Conservation (phyloP, 2,329 filamentous ascomycete genomes). For the Aspergillus clavatus region DNA sequence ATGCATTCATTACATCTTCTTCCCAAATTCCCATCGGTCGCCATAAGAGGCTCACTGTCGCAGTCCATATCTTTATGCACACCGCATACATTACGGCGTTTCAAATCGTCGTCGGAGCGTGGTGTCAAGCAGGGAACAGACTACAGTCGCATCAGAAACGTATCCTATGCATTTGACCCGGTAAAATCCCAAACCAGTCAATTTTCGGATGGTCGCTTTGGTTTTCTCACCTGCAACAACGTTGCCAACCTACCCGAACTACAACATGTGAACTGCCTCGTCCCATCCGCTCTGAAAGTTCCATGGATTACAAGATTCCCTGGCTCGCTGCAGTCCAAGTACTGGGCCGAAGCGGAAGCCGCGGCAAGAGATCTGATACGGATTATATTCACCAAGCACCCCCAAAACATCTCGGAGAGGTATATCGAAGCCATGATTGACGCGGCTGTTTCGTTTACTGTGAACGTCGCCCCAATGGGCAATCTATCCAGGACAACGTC, state of each 20-base stretch:
- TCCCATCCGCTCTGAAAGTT: constrained; percentile 3
- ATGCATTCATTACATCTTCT: no score
- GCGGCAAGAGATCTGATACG: constrained; percentile 2
- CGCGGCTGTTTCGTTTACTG: constrained; percentile 6
- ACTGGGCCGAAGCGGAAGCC: constrained; percentile 11
- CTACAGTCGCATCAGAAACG: background rate
- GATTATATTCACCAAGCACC: background rate
- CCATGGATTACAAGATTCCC: constrained; percentile 12
- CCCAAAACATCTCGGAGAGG: background rate
- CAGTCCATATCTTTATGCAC: background rate
- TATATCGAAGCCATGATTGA: constrained; percentile 7
- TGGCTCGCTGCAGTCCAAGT: constrained; percentile 9
- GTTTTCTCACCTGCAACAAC: background rate
- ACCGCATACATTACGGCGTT: background rate
- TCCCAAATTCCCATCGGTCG: background rate
- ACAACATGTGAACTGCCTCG: constrained; percentile 5
- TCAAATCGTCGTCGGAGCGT: background rate
- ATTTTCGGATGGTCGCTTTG: background rate
- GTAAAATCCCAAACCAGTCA: background rate
- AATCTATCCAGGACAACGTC: constrained; percentile 2
- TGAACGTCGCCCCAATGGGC: constrained; percentile 6
- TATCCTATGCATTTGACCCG: constrained; percentile 12
- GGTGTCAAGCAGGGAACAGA: background rate
- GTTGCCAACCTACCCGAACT: background rate
- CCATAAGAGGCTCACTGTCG: background rate